Percentiles rank a stretch among this genome's conserved stretches.
Evolutionary conservation across 1,284 basidiomycete genomes (phyloP).

Genomic region (Rhizoctonia solani): DNA sequence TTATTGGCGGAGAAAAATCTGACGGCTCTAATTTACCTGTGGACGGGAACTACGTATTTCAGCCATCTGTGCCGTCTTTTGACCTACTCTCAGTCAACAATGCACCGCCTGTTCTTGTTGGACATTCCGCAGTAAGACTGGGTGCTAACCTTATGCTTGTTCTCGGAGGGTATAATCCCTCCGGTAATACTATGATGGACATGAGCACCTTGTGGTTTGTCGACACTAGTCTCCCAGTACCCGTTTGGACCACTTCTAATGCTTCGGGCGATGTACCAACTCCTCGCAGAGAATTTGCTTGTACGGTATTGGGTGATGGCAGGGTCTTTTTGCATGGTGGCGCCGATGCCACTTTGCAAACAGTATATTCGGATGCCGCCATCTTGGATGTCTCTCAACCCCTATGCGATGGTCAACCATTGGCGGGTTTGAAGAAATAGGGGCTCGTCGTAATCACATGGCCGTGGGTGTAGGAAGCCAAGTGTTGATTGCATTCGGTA

Average conservation of each 20-base stretch:
- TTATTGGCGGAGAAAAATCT: conserved; percentile 75
- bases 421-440: conserved; percentile 56
- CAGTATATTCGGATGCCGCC: conserved; percentile 72
- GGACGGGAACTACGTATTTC: conserved; percentile 67
- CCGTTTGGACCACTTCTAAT: conserved; percentile 57
- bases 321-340: conserved; percentile 78
- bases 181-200: conserved; percentile 53
- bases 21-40: conserved; percentile 73
- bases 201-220: conserved; percentile 66
- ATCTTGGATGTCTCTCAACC: conserved; percentile 63
- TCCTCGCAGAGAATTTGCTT: conserved; percentile 69
- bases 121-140: conserved; percentile 70
- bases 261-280: conserved; percentile 54
- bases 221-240: conserved; percentile 57
- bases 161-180: conserved; percentile 70
- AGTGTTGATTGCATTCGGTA: conserved; percentile 80
- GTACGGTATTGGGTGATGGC: conserved; percentile 55
- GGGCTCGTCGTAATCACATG: conserved; percentile 70
- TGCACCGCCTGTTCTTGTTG: conserved; percentile 68
- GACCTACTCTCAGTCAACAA: conserved; percentile 54
- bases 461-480: conserved; percentile 63
- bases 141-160: conserved; percentile 70
- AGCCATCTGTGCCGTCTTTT: conserved; percentile 43
- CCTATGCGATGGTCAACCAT: conserved; percentile 62
- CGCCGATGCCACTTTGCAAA: conserved; percentile 60